These are phyloP conservation scores for Cercospora zeae-maydis DNA, from an alignment of 2,329 filamentous ascomycete genomes.

Conservation along the genomic window DNA sequence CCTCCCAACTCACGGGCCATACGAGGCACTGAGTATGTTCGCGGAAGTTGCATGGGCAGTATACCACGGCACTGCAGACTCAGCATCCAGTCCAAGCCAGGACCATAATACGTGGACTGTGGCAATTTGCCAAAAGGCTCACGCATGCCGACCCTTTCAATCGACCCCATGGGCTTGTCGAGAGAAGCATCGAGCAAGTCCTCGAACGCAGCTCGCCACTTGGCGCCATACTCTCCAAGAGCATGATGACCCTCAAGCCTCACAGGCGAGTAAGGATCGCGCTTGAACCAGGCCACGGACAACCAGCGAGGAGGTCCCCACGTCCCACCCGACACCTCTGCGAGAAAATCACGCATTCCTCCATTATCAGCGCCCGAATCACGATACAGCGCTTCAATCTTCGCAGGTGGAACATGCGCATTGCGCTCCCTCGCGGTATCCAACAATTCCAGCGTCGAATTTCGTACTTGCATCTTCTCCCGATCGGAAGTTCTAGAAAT, in stretches of 20 bases:
- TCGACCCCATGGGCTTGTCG: slow-evolving; percentile 33
- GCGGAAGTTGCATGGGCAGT: slow-evolving; percentile 34
- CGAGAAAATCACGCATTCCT: slow-evolving; percentile 24
- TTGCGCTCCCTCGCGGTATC: slow-evolving; percentile 28
- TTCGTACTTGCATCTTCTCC: slow-evolving; percentile 21
- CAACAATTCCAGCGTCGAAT: slow-evolving; percentile 26
- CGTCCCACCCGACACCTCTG: slow-evolving; percentile 20
- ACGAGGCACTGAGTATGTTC: background rate
- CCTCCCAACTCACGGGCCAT: background rate
- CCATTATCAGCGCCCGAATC: slow-evolving; percentile 25
- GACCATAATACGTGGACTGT: slow-evolving; percentile 28
- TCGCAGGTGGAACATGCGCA: slow-evolving; percentile 22
- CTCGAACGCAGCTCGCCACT: slow-evolving; percentile 58
- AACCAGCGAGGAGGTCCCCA: slow-evolving; percentile 29
- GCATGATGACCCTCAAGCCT: slow-evolving; percentile 48
- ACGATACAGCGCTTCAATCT: slow-evolving; percentile 30
- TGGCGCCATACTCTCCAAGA: slow-evolving; percentile 35
- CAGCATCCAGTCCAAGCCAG: slow-evolving; percentile 38
- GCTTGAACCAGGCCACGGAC: slow-evolving; percentile 37
- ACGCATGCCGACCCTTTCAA: slow-evolving; percentile 22
- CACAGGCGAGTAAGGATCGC: slow-evolving; percentile 54
- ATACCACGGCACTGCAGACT: slow-evolving; percentile 37
- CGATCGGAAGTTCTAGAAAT: slow-evolving; percentile 15
- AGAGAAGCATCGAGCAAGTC: slow-evolving; percentile 51
- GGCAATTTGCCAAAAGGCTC: slow-evolving; percentile 14